Evolutionary conservation across 257 asterid species (phyloP).

Genomic region (Solanum raphanifolium): DNA sequence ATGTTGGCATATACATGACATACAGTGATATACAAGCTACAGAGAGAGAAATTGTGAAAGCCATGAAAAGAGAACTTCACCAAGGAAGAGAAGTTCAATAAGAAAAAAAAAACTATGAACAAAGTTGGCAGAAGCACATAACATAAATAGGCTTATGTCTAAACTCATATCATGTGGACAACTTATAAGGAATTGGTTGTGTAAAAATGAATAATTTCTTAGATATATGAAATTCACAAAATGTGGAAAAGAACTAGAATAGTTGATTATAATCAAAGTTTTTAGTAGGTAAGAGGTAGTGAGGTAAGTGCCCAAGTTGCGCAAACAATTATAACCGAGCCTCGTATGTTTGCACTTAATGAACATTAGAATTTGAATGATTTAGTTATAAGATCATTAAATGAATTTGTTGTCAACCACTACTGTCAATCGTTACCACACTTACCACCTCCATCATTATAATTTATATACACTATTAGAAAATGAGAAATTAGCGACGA

Average conservation of each 20-base stretch:
- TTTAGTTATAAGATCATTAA: no score
- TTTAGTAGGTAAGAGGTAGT: not conserved
- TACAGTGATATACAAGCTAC: not conserved
- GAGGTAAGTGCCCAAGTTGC: not conserved
- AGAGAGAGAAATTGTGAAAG: not conserved
- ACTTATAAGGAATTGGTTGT: not conserved
- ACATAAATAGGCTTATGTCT: not conserved
- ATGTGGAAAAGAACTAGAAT: not conserved
- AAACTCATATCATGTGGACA: not conserved
- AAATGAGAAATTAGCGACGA: not conserved
- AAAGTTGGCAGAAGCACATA: not conserved
- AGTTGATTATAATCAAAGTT: not conserved
- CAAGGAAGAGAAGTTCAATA: not conserved
- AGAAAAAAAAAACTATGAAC: not conserved
- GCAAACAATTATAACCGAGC: not conserved
- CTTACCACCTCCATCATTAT: not conserved
- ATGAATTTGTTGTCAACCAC: not conserved
- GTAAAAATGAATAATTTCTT: not conserved
- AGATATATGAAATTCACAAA: not conserved
- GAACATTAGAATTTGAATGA: no score
- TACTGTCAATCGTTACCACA: not conserved
- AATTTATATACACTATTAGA: no score
- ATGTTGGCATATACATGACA: not conserved
- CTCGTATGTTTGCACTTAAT: not conserved
- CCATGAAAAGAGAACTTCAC: not conserved